Evolutionary conservation across 352 stramenopile genomes (phyloP).

Genomic region (Peronospora belbahrii): DNA sequence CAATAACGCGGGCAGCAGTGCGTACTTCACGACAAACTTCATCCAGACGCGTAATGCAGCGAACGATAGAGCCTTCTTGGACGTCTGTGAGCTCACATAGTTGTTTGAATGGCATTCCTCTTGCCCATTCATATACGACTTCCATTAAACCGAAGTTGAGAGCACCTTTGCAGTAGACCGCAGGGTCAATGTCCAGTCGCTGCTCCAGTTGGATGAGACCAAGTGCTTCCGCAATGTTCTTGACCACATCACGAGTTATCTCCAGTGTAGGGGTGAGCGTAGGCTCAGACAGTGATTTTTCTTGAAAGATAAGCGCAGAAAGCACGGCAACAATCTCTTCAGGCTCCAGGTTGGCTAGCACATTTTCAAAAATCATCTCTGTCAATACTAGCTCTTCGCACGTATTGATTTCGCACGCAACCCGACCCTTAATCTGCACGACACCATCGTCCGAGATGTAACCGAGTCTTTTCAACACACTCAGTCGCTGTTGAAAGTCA

Average conservation of each 20-base stretch:
- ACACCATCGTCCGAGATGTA: constrained; percentile 88
- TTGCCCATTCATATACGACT: constrained; percentile 97
- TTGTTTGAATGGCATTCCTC: constrained; percentile 94
- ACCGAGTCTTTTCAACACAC: constrained; percentile 89
- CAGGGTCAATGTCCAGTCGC: constrained; percentile 83
- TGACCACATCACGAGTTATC: constrained; percentile 81
- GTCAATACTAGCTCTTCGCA: constrained; percentile 97
- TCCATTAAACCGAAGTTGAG: constrained; percentile 95
- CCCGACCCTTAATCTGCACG: constrained; percentile 93
- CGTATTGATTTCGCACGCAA: constrained; percentile 98
- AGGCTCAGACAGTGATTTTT: constrained; percentile 82
- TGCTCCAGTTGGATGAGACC: constrained; percentile 79
- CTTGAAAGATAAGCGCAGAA: constrained; percentile 95
- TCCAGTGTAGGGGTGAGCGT: constrained; percentile 66
- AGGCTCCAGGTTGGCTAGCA: constrained; percentile 93
- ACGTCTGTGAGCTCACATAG: constrained; percentile 94
- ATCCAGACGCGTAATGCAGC: constrained; percentile 95
- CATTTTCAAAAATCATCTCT: constrained; percentile 98
- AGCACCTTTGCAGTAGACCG: constrained; percentile 86
- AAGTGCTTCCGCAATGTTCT: constrained; percentile 72
- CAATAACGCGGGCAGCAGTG: constrained; percentile 90
- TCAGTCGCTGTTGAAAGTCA: constrained; percentile 93
- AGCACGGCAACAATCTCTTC: constrained; percentile 95
- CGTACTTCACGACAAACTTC: constrained; percentile 96
- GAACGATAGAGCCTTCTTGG: constrained; percentile 96